Conservation (phyloP, 2,329 filamentous ascomycete species). For the Fusarium oligoseptatum region DNA sequence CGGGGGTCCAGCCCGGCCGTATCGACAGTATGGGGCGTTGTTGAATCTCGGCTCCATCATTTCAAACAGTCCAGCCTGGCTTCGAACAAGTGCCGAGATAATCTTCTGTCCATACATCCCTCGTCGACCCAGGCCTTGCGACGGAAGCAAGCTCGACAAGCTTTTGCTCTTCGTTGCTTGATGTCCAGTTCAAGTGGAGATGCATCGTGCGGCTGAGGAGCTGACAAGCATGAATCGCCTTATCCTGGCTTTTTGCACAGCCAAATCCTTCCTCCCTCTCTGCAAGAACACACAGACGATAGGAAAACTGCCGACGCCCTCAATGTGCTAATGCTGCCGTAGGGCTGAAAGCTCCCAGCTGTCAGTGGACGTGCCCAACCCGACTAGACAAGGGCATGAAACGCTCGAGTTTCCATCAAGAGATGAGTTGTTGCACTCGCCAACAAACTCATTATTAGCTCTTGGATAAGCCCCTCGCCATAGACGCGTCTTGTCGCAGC, state of each 20-base stretch:
- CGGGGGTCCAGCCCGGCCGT: background rate
- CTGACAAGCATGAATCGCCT: background rate
- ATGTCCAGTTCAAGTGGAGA: background rate
- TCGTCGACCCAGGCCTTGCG: background rate
- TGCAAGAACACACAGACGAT: background rate
- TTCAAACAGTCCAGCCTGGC: background rate
- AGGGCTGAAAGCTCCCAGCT: constrained; percentile 3
- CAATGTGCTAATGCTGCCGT: background rate
- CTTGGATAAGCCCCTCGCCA: background rate
- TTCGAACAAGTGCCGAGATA: background rate
- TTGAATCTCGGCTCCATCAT: background rate
- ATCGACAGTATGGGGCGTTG: background rate
- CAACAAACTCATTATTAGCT: background rate
- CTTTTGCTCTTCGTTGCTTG: background rate
- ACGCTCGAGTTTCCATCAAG: background rate
- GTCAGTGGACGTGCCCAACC: background rate
- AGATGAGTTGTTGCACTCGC: background rate
- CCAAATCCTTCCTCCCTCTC: background rate
- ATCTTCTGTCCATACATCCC: background rate
- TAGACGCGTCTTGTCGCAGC: background rate
- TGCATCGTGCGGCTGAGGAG: background rate
- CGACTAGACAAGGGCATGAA: background rate
- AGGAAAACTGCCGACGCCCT: background rate
- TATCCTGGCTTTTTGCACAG: background rate
- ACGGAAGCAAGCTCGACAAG: background rate